Conservation (phyloP, 2,329 filamentous ascomycete species). For the Colletotrichum noveboracense region DNA sequence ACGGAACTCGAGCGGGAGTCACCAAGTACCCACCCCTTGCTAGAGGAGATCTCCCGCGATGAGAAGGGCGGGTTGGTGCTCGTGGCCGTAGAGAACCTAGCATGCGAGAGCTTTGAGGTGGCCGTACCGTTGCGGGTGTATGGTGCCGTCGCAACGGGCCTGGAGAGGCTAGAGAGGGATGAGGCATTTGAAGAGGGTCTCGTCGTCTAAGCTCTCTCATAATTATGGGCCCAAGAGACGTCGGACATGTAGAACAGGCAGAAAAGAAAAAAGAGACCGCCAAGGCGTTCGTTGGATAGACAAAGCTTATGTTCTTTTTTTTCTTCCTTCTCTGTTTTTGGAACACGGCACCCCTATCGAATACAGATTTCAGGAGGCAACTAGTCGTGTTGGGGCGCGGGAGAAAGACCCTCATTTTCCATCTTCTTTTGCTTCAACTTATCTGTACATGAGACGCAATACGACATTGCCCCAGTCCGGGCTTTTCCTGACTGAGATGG, state of each 20-base stretch:
- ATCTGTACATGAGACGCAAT: background rate
- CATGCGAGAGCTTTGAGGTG: conserved; percentile 91
- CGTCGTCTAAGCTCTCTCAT: conserved; percentile 34
- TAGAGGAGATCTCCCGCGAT: conserved; percentile 81
- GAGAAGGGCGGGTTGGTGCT: conserved; percentile 77
- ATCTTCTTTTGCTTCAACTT: background rate
- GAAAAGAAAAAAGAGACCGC: background rate
- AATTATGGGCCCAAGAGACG: background rate
- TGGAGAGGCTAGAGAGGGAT: conserved; percentile 62
- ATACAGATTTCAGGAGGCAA: background rate
- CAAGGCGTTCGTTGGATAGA: conserved; percentile 17
- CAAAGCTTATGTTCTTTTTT: background rate
- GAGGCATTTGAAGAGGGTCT: conserved; percentile 55
- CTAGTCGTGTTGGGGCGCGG: background rate
- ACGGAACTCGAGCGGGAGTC: conserved; percentile 15
- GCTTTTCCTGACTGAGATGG: background rate
- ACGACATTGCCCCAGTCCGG: background rate
- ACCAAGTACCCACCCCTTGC: conserved; percentile 53
- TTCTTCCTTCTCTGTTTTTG: background rate
- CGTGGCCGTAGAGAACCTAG: conserved; percentile 77
- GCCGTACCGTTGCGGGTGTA: conserved; percentile 85
- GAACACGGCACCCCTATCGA: background rate
- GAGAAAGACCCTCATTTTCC: background rate
- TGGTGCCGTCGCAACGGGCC: conserved; percentile 62
- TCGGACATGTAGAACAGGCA: background rate